Evolutionary conservation across 768 basidiomycete genomes (phyloP).

Genomic region (Boletus huronensis): DNA sequence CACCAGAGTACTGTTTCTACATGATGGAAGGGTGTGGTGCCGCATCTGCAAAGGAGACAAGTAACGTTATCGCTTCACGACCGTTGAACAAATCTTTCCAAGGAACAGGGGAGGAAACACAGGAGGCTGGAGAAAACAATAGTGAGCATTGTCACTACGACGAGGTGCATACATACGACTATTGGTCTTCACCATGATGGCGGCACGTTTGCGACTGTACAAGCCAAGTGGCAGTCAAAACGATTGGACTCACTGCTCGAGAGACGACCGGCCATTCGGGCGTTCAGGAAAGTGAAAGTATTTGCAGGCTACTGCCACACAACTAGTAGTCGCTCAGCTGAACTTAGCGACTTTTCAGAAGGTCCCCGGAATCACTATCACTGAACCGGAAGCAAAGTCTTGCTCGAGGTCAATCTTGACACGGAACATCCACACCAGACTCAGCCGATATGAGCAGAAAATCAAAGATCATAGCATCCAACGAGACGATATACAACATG

Average conservation of each 20-base stretch:
- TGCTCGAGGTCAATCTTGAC: background rate
- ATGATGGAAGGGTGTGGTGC: background rate
- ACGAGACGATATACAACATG: conserved; percentile 19
- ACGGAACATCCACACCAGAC: background rate
- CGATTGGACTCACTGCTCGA: too few relatives aligned
- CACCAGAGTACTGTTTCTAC: background rate
- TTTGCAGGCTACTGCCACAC: too few relatives aligned
- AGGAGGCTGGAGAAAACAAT: background rate
- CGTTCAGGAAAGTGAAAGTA: too few relatives aligned
- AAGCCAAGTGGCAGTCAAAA: too few relatives aligned
- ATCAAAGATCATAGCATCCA: conserved; percentile 21
- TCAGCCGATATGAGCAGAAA: background rate
- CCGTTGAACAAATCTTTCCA: too few relatives aligned
- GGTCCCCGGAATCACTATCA: background rate
- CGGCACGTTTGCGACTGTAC: too few relatives aligned
- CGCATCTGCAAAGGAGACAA: too few relatives aligned
- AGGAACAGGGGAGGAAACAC: too few relatives aligned
- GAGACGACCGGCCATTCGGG: too few relatives aligned
- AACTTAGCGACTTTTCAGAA: too few relatives aligned
- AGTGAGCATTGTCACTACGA: background rate
- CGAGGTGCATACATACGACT: background rate
- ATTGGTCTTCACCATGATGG: background rate
- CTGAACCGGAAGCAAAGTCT: background rate
- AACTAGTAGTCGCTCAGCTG: too few relatives aligned
- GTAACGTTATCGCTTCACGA: too few relatives aligned